Evolutionary conservation across 306 rosid species (phyloP).

Genomic region (Pyrus pyrifolia): DNA sequence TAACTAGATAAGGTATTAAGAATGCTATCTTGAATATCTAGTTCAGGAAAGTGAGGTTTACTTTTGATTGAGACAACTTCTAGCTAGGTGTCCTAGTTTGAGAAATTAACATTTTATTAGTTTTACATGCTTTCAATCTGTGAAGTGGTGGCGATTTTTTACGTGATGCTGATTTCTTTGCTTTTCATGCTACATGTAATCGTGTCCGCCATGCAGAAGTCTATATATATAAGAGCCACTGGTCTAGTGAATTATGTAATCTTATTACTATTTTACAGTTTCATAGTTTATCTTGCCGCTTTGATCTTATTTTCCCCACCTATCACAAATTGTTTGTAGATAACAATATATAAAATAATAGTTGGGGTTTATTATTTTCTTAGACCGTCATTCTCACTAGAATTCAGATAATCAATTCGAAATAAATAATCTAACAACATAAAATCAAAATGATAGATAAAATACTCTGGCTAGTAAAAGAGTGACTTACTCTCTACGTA

Average conservation of each 20-base stretch:
- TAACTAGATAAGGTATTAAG: background rate
- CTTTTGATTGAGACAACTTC: no score
- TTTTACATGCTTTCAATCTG: no score
- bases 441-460: background rate
- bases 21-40: background rate
- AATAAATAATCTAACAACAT: background rate
- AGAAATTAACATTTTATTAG: no score
- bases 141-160: background rate
- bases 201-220: background rate
- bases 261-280: no score
- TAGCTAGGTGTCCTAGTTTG: no score
- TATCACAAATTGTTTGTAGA: background rate
- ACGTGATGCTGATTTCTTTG: background rate
- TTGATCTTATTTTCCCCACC: background rate
- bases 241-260: no score
- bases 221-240: background rate
- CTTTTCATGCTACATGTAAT: background rate
- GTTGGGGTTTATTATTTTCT: background rate
- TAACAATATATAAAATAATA: no score
- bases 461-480: background rate
- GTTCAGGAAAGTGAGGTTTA: background rate
- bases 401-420: no score
- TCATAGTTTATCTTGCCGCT: no score
- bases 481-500: background rate
- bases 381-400: background rate